Base-by-base conservation (phyloP, 2,329 filamentous ascomycete genomes). In the Claviceps citrina region DNA sequence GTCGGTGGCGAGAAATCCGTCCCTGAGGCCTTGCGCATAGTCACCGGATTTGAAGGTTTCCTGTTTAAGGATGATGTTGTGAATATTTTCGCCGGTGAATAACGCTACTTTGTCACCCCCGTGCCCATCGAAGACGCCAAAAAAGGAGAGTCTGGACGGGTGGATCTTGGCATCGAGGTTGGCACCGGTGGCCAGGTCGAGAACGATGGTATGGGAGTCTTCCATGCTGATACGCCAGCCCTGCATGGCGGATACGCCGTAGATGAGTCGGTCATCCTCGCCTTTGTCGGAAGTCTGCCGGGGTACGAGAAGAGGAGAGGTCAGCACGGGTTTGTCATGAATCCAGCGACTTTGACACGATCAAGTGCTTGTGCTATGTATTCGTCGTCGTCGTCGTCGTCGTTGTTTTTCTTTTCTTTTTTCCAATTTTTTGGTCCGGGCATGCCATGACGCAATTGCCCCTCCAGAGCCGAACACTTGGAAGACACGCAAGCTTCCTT, bases 151-250 rank as follows among this genome's bases (percentile, higher is more conserved):
- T 57, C 82, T 78, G 53, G 80, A 76, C 53, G 78, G 68, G 52
- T 80, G 72, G 38, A 76, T 76, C 51, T 80, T 72, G 49, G 76
- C 67, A 20, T 75, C 70, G 44, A 59, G 58, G 43, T 63, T 54
- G 43, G 59, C 54, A 45, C 76, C 68, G 55, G 91, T 76, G 50
- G 34, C 40, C 36, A 96, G 76, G 62, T 96, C 84, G 58, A 98
- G 81, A 39, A 96, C 68, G 41, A 83, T 75, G 46, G 84, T 84
- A 66, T 98, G 91, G 47, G 91, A 79, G 61, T 98, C 91, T 63
- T 98, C 91, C 91, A 98, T 98, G 70, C 84, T 94, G 67, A 98
- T 96, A 67, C 91, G 83, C 91, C 91, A 98, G 70, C 91, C 91
- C 66, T 98, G 91, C 91, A 98, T 98, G 64, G 86, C 86, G 50